Evolutionary conservation across 2,329 filamentous ascomycete genomes (phyloP).

Genomic region (Ramichloridium luteum): DNA sequence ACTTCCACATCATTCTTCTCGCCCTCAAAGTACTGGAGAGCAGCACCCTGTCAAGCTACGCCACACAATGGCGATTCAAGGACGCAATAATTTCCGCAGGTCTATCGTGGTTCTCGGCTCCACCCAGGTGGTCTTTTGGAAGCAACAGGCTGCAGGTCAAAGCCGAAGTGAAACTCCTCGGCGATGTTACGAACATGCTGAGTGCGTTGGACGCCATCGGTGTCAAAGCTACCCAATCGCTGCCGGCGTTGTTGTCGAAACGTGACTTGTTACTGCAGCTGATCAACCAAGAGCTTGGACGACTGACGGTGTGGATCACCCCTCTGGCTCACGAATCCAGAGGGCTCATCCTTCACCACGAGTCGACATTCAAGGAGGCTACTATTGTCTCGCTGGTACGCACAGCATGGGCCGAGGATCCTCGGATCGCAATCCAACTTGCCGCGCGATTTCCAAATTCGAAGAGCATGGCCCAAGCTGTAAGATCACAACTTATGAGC

Average conservation of each 20-base stretch:
- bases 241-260: conserved; percentile 60
- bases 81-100: conserved; percentile 79
- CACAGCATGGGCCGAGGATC: conserved; percentile 77
- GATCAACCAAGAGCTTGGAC: conserved; percentile 70
- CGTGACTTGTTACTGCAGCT: conserved; percentile 72
- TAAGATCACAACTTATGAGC: conserved; percentile 68
- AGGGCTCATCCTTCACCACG: conserved; percentile 19
- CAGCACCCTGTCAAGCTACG: conserved; percentile 51
- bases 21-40: conserved; percentile 65
- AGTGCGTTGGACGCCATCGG: conserved; percentile 52
- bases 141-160: conserved; percentile 89
- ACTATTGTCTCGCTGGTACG: conserved; percentile 46
- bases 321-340: conserved; percentile 54
- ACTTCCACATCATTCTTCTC: conserved; percentile 78
- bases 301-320: conserved; percentile 79
- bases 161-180: conserved; percentile 73
- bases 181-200: conserved; percentile 59
- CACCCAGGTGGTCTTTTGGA: conserved; percentile 86
- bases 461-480: conserved; percentile 56
- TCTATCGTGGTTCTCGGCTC: conserved; percentile 73
- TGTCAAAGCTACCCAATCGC: conserved; percentile 32
- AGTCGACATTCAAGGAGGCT: conserved; percentile 29
- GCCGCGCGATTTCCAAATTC: conserved; percentile 61
- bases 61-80: conserved; percentile 69
- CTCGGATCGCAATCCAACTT: conserved; percentile 78